These are phyloP conservation scores for Pterocarpus macrocarpus DNA, from an alignment of 306 rosid species.

Conservation along the genomic window DNA sequence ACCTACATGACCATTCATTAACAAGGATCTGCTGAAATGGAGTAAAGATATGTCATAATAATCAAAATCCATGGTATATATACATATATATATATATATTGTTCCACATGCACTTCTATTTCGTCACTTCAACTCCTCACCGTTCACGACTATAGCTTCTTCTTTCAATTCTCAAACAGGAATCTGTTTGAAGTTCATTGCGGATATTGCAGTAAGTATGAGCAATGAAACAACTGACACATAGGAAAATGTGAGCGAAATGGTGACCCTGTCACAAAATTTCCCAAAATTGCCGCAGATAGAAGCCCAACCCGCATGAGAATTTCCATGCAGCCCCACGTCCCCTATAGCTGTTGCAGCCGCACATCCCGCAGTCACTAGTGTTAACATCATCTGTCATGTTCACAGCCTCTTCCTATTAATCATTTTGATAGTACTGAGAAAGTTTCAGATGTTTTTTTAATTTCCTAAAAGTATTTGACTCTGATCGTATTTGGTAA, in stretches of 20 bases:
- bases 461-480: background rate
- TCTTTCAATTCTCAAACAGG: constrained; percentile 16
- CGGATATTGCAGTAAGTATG: constrained; percentile 53
- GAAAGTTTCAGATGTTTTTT: background rate
- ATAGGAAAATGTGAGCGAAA: constrained; percentile 61
- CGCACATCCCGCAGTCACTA: constrained; percentile 58
- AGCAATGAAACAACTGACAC: constrained; percentile 51
- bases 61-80: too few relatives aligned
- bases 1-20: background rate
- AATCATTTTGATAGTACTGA: background rate
- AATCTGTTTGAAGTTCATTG: constrained; percentile 49
- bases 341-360: constrained; percentile 62
- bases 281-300: constrained; percentile 56
- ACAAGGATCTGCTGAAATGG: background rate
- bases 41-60: background rate
- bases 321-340: constrained; percentile 65
- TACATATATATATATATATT: background rate
- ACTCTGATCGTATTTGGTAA: background rate
- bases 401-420: background rate
- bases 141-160: background rate
- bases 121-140: background rate
- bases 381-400: constrained; percentile 49
- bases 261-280: constrained; percentile 49
- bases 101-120: background rate
- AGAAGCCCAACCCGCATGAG: constrained; percentile 61